phyloP scores from a whole-genome alignment of 176 grass and related monocot genomes.

The Phoenix dactylifera region DNA sequence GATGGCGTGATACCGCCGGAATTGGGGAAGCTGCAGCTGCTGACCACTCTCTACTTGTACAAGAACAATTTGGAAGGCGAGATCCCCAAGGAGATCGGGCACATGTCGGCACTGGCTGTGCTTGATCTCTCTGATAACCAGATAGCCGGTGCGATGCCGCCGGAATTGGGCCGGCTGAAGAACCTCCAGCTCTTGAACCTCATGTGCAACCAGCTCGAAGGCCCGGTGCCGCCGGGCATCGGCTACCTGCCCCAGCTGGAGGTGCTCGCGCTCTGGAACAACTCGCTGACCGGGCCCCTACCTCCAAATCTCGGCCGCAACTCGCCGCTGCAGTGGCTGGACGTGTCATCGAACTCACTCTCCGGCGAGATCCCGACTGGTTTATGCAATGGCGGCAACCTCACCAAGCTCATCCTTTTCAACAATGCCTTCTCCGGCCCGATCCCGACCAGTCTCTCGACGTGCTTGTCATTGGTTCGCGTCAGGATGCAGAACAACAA shows the following conservation, averaged over 20 bases:
- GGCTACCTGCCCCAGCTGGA: constrained; percentile 48
- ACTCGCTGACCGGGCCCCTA: constrained; percentile 60
- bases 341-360: constrained; percentile 77
- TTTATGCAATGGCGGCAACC: constrained; percentile 53
- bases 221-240: constrained; percentile 47
- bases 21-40: constrained; percentile 43
- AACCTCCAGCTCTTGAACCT: constrained; percentile 62
- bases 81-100: constrained; percentile 66
- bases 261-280: constrained; percentile 92
- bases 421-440: constrained; percentile 61
- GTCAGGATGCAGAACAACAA: constrained; percentile 77
- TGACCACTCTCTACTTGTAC: constrained; percentile 67
- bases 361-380: constrained; percentile 40
- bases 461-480: constrained; percentile 69
- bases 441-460: constrained; percentile 49
- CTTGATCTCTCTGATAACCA: constrained; percentile 76
- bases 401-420: constrained; percentile 85
- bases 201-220: constrained; percentile 84
- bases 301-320: constrained; percentile 49
- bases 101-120: constrained; percentile 49
- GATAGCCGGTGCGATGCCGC: constrained; percentile 49
- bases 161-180: constrained; percentile 44
- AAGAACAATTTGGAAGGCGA: constrained; percentile 55
- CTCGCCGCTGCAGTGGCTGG: constrained; percentile 76
- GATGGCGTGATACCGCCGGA: constrained; percentile 56